Base-by-base conservation (phyloP, 2,329 filamentous ascomycete genomes). In the Colletotrichum sp. region DNA sequence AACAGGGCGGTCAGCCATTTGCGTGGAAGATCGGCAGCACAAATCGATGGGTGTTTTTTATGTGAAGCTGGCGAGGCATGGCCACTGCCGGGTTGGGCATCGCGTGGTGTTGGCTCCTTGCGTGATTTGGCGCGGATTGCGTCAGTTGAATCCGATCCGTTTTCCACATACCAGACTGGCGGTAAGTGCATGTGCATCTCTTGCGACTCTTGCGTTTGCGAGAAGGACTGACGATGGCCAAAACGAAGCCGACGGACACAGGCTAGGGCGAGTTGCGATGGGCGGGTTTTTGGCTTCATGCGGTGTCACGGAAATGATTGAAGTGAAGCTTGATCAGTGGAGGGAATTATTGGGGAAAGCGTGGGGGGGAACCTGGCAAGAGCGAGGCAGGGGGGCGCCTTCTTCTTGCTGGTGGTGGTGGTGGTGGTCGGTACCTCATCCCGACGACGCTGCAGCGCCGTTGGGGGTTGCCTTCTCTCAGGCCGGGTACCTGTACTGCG, bases 291-390 rank as follows among this genome's bases (percentile, higher is more conserved):
- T 60, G 66, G 66, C 71, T 74, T 70, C 48, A 70, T 48, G 56
- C 43, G 15, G 43, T 73, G 70, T 68, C 64, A 68, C 27, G 73
- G 64, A 75, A 72, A 73, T 73, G 70, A 73, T 58, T 58, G 73
- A 64, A 25, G 39, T 64, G 73, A 73, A 75, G 73, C 73, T 68
- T 75, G 70, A 75, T 68, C 36, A 68, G 62, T 68, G 73, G 70
- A 73, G 62, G 73, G 62, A 52, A 30, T 61, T 28, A 60, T 36
- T 60, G 73, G 70, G 56, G 64, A 68, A 64, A 43, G 73, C 73
- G 73, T 73, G 73, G 73, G 73, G 73, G 71, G 73, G 56, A 60
- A 30, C 72, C 72, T 72, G 69, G 72, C 55, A 64, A 18, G 34
- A 34, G 18, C 61, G 13, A 71, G 66, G 61, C 68, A 71, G 28